Evolutionary conservation across 2,329 filamentous ascomycete genomes (phyloP).

Genomic region (Aspergillus spinulosporus): DNA sequence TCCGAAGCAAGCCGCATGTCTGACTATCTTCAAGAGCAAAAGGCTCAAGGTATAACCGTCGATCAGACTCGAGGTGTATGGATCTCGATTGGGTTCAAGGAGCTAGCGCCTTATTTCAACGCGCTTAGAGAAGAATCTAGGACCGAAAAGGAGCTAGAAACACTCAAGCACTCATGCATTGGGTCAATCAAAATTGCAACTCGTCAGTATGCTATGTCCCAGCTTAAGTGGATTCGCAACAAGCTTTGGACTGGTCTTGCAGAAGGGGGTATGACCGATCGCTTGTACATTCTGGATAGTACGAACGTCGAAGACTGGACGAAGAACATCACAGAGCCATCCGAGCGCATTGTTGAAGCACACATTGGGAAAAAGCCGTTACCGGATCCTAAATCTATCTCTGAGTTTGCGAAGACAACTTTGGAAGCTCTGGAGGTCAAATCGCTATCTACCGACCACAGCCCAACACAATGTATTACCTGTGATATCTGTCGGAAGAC

Average conservation of each 20-base stretch:
- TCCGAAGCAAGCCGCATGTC: conserved; percentile 60
- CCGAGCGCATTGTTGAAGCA: conserved; percentile 58
- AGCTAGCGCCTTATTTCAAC: conserved; percentile 72
- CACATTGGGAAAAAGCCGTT: conserved; percentile 64
- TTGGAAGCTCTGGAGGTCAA: conserved; percentile 58
- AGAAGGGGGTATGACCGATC: conserved; percentile 54
- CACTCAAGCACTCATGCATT: conserved; percentile 60
- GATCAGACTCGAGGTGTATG: conserved; percentile 85
- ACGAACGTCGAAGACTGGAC: conserved; percentile 66
- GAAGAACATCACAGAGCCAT: conserved; percentile 64
- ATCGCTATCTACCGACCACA: conserved; percentile 43
- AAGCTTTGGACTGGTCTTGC: conserved; percentile 73
- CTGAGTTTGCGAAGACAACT: conserved; percentile 56
- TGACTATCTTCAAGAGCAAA: conserved; percentile 47
- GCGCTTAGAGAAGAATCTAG: conserved; percentile 39
- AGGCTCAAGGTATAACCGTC: conserved; percentile 54
- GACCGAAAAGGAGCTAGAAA: conserved; percentile 48
- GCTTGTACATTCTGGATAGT: conserved; percentile 78
- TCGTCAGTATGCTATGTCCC: conserved; percentile 80
- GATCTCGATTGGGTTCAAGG: conserved; percentile 95
- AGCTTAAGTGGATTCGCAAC: conserved; percentile 81
- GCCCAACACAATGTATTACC: conserved; percentile 49
- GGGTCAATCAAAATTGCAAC: conserved; percentile 81
- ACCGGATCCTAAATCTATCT: conserved; percentile 60
- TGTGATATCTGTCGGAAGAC: conserved; percentile 71